Percentiles rank a stretch among this genome's conserved stretches.
Conservation (phyloP, 176 grass and related monocot genomes). For the Musa beccarii region DNA sequence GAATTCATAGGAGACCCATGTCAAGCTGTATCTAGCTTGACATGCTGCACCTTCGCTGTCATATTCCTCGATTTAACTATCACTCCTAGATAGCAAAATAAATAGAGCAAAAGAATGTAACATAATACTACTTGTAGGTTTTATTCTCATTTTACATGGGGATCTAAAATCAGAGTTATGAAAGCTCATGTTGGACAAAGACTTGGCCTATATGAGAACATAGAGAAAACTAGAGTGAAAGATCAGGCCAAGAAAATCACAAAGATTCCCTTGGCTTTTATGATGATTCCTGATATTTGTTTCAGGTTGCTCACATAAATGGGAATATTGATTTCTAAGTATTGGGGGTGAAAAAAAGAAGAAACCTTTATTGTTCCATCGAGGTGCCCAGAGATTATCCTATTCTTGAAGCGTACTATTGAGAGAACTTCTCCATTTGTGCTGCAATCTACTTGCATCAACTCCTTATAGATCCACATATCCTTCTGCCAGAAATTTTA, state of each 20-base stretch:
- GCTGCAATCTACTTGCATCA: slow-evolving; percentile 42
- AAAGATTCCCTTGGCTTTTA: neutral
- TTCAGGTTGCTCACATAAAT: neutral
- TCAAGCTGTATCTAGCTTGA: neutral
- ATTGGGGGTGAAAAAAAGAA: too few species aligned
- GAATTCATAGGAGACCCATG: neutral
- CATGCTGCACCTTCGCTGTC: neutral
- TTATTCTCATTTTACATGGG: neutral
- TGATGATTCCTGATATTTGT: neutral
- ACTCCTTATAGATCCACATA: slow-evolving; percentile 62
- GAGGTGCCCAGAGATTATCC: slow-evolving; percentile 55
- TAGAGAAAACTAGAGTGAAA: neutral
- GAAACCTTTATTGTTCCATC: slow-evolving; percentile 59
- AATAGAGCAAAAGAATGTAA: neutral
- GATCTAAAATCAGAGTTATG: neutral
- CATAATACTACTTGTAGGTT: neutral
- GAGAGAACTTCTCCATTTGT: slow-evolving; percentile 47
- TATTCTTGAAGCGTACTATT: slow-evolving; percentile 39
- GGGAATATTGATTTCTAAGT: neutral
- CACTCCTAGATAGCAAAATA: neutral
- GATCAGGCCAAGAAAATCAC: neutral
- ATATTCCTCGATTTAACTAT: neutral
- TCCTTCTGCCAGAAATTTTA: slow-evolving; percentile 24
- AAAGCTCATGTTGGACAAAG: too few species aligned
- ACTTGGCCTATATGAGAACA: neutral